Percentiles rank a stretch among this genome's conserved stretches.
Evolutionary conservation across 2,329 filamentous ascomycete species (phyloP).

Genomic region (Penicillium crustosum): DNA sequence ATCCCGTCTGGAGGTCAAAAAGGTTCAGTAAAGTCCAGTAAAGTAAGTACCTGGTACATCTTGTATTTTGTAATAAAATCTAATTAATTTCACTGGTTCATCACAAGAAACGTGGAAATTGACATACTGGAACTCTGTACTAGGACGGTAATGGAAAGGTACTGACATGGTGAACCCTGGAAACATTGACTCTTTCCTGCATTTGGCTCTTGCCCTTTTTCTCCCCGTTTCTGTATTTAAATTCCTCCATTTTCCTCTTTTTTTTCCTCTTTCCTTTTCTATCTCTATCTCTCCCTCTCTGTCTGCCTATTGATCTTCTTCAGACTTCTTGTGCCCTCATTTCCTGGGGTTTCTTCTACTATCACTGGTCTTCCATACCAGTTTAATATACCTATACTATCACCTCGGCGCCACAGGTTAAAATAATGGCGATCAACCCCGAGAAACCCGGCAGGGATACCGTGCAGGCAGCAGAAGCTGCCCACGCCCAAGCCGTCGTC

Average conservation of each 20-base stretch:
- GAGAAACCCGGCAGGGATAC: conserved; percentile 27
- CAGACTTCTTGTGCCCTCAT: background rate
- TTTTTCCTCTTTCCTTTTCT: background rate
- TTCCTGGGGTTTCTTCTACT: background rate
- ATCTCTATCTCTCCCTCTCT: background rate
- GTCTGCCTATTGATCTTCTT: conserved; percentile 6
- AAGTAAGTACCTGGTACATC: background rate
- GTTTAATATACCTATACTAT: background rate
- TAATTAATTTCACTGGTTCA: background rate
- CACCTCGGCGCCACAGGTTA: background rate
- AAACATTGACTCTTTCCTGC: conserved; percentile 12
- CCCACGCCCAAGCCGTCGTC: conserved; percentile 30
- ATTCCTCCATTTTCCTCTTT: background rate
- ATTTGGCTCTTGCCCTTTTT: conserved; percentile 14
- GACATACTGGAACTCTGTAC: background rate
- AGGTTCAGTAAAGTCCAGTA: background rate
- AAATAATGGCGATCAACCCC: conserved; percentile 21
- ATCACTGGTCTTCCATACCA: background rate
- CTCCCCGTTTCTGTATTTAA: conserved; percentile 18
- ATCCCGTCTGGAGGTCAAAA: background rate
- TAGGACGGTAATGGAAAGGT: background rate
- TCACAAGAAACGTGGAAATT: background rate
- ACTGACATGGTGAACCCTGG: background rate
- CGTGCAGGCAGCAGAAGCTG: conserved; percentile 33
- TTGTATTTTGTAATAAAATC: background rate